Conservation (phyloP, 2,329 filamentous ascomycete genomes). For the Fusarium sp. region DNA sequence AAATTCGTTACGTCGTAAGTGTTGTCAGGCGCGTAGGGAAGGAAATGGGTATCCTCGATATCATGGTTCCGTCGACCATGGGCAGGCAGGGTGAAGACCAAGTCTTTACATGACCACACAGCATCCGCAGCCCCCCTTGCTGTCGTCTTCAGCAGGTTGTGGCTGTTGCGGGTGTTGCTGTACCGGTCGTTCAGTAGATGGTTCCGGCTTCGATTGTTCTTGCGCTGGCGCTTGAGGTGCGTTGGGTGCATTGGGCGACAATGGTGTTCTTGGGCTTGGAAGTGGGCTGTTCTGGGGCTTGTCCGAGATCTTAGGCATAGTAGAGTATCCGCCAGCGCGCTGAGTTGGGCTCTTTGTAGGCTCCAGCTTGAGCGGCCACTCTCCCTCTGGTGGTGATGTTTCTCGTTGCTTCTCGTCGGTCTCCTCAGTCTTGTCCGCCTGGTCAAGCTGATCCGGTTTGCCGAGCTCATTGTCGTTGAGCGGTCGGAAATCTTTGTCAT, state of each 20-base stretch:
- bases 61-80: not conserved
- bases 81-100: not conserved
- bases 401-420: slow-evolving; percentile 29
- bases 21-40: slow-evolving; percentile 30
- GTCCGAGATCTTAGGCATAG: slow-evolving; percentile 67
- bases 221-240: slow-evolving; percentile 38
- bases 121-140: slow-evolving; percentile 60
- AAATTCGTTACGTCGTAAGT: slow-evolving; percentile 48
- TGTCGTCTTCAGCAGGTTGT: slow-evolving; percentile 44
- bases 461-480: slow-evolving; percentile 73
- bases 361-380: slow-evolving; percentile 68
- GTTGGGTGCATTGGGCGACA: slow-evolving; percentile 50
- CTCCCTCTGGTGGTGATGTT: slow-evolving; percentile 44
- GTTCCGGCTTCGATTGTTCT: slow-evolving; percentile 29
- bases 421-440: slow-evolving; percentile 44
- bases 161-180: slow-evolving; percentile 23
- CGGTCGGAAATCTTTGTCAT: slow-evolving; percentile 88
- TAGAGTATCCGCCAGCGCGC: slow-evolving; percentile 64
- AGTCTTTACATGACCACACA: slow-evolving; percentile 60
- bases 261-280: slow-evolving; percentile 58
- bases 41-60: slow-evolving; percentile 19
- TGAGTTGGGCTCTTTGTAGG: slow-evolving; percentile 58
- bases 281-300: slow-evolving; percentile 49
- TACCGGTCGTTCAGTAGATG: slow-evolving; percentile 14
- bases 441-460: slow-evolving; percentile 59